Base-by-base conservation (phyloP, 805 yeast species). In the Saturnispora ahearnii region DNA sequence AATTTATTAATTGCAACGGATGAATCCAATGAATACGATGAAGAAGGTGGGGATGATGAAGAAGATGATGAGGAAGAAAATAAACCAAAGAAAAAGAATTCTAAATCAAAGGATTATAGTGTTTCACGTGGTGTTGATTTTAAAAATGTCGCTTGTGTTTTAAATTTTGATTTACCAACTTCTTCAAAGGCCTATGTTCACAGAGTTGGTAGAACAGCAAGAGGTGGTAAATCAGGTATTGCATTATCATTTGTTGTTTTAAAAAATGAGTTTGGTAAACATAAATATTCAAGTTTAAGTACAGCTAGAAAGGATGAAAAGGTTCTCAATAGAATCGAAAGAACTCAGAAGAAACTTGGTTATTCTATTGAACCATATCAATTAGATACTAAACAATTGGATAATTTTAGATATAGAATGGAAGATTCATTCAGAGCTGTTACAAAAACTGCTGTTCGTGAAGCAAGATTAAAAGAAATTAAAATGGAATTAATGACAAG, bases 41-140 rank as follows among this genome's bases (percentile, higher is more conserved):
- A 65, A 22, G 65, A 61, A 5, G 59, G 58, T 8, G 61, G 62
- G 32, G 61, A 55, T 15, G 38, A 50, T 26, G 45, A 51, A 6
- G 46, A 57, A 28, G 51, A 73, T 53, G 72, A 77, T 4, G 76
- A 71, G 31, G 72, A 63, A 22, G 50, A 55, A 26, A 26, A 26
- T 26, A 26, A 26, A 45, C 58, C 60, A 56, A 64, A 64, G 52
- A 59, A 61, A 26, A 28, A 49, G 9, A 56, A 56, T 45, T 55
- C 61, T 5, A 73, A 76, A 51, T 7, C 44, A 3, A 74, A 72
- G 53, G 98, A 93, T 59, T 93, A 84, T 62, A 95, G 97, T 55
- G 97, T 90, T 40, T 85, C 96, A 26, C 79, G 99, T 66, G 99
- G 99, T 62, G 95, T 93, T 37, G 99, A 93, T 68, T 93, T 93